Evolutionary conservation across 768 basidiomycete genomes (phyloP), one percentile per base, ranked within the genome.

Genomic region (Termitomyces sp.): DNA sequence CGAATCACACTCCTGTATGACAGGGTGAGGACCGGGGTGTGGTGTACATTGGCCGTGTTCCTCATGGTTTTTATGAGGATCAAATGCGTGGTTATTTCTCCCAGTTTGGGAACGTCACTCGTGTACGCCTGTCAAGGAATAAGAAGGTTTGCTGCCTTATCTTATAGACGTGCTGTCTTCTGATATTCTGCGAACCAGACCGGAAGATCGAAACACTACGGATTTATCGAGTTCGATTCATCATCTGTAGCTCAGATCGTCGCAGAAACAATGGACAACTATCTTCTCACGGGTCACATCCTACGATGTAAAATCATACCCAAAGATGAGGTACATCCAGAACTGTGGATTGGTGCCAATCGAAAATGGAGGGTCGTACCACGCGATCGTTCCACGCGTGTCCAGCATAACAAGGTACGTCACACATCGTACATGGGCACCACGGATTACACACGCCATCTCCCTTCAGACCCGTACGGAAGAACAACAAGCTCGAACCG

Each of bases 241-340:
- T 83, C 86, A 20, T 82, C 89, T 0, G 95, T 98, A 36, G 96
- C 97, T 0, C 78, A 95, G 70, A 98, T 99, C 64, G 97, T 97
- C 8, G 89, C 92, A 2, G 97, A 98, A 70, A 98, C 96, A 49
- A 98, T 98, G 97, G 87, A 99, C 81, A 98, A 97, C 77, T 99
- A 98, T 74, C 83, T 99, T 43, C 81, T 99, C 65, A 85, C 91
- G 82, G 96, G 96, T 7, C 96, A 97, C 71, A 90, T 99, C 64
- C 81, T 99, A 59, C 86, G 84, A 48, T 98, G 96, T 79, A 91
- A 92, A 74, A 74, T 95, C 56, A 86, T 98, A 61, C 94, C 97
- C 45, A 87, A 87, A 66, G 93, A 96, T 31, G 74, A 96, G 63
- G 86, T 98, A 1, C 96, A 98, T 72, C 91, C 95, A 12, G 86